phyloP scores from a whole-genome alignment of 1,284 basidiomycete genomes.

The Meripilus lineatus region DNA sequence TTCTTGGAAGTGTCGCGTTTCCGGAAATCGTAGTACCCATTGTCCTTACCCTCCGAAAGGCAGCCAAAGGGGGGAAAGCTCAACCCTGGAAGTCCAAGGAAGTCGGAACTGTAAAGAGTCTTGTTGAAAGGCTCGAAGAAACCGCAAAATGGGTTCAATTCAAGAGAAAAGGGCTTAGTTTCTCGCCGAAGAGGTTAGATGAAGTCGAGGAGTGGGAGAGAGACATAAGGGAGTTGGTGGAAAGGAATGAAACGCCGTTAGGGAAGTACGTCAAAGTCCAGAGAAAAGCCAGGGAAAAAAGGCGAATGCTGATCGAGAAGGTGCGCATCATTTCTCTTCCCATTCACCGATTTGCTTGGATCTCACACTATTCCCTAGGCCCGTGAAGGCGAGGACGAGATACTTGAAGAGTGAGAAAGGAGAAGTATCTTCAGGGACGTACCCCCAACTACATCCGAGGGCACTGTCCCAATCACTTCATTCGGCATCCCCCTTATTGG shows the following conservation, averaged over 20 bases:
- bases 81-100: slow-evolving; percentile 46
- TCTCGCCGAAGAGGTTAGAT: slow-evolving; percentile 66
- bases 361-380: slow-evolving; percentile 39
- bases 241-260: slow-evolving; percentile 76
- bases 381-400: slow-evolving; percentile 61
- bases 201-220: slow-evolving; percentile 76
- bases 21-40: slow-evolving; percentile 92
- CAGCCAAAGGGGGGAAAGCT: slow-evolving; percentile 52
- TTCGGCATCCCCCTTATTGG: too few relatives aligned
- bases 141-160: slow-evolving; percentile 75
- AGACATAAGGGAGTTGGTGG: slow-evolving; percentile 49
- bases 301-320: slow-evolving; percentile 73
- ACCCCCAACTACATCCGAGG: too few relatives aligned
- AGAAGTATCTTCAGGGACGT: too few relatives aligned
- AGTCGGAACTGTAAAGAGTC: slow-evolving; percentile 55
- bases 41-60: slow-evolving; percentile 62
- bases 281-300: slow-evolving; percentile 76
- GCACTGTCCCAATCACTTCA: too few relatives aligned
- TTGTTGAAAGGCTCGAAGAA: slow-evolving; percentile 84
- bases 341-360: slow-evolving; percentile 4
- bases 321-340: slow-evolving; percentile 32
- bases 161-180: slow-evolving; percentile 61
- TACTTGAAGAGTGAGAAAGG: slow-evolving; percentile 38
- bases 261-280: slow-evolving; percentile 78
- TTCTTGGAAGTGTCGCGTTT: slow-evolving; percentile 84